These are phyloP conservation scores for Soucietia sequanensis DNA, from an alignment of 805 yeast species.

Conservation along the genomic window DNA sequence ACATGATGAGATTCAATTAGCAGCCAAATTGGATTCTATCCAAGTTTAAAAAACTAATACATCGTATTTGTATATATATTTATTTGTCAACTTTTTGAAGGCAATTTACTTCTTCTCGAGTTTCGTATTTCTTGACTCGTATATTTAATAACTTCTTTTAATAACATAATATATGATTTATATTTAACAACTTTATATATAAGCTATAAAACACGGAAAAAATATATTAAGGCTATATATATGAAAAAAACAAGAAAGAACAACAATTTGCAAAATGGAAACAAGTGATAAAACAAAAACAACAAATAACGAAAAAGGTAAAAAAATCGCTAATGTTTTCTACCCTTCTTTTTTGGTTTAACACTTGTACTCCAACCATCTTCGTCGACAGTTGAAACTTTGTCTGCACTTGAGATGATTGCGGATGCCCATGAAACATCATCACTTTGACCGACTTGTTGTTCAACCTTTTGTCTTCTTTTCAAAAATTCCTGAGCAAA, in stretches of 20 bases:
- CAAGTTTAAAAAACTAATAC: no score
- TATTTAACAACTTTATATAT: no score
- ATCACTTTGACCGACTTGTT: slow-evolving; percentile 36
- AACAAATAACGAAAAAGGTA: neutral
- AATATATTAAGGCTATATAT: no score
- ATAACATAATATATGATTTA: no score
- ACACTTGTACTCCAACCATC: slow-evolving; percentile 48
- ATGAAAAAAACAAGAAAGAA: no score
- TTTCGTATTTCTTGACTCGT: no score
- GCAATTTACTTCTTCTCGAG: slow-evolving; percentile 3
- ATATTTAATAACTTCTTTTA: no score
- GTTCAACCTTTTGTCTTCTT: slow-evolving; percentile 73
- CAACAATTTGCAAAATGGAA: no score
- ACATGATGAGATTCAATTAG: neutral
- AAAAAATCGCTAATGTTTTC: slow-evolving; percentile 15
- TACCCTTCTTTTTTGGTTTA: slow-evolving; percentile 40
- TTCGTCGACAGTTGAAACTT: slow-evolving; percentile 37
- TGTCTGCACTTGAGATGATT: slow-evolving; percentile 43
- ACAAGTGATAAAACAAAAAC: no score
- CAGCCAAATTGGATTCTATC: no score
- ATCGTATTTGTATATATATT: no score
- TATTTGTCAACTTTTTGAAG: neutral
- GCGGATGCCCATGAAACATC: slow-evolving; percentile 74
- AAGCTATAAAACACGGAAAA: no score
- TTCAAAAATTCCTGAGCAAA: slow-evolving; percentile 88